Conservation (phyloP, 257 asterid genomes). For the Paraleonurus japonicus region DNA sequence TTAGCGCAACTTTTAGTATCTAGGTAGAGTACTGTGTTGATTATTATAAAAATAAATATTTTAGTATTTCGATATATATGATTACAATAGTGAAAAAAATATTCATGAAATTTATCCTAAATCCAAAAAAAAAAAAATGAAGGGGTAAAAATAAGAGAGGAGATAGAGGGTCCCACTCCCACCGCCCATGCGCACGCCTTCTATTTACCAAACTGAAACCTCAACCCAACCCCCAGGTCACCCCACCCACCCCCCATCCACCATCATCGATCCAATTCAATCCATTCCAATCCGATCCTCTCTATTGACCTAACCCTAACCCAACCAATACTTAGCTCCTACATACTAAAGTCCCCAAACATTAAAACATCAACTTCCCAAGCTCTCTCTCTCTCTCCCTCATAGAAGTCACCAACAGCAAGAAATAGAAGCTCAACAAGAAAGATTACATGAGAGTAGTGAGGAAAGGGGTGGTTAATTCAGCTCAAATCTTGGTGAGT, state of each 20-base stretch:
- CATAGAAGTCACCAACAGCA: conserved; percentile 28
- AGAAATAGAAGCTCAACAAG: conserved; percentile 20
- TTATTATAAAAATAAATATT: neutral
- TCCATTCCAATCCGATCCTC: neutral
- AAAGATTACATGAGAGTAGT: conserved; percentile 36
- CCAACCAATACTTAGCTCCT: conserved; percentile 37
- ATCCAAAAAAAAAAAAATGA: neutral
- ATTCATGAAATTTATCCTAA: neutral
- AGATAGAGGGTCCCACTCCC: conserved; percentile 35
- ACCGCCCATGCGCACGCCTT: conserved; percentile 55
- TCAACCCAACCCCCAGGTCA: neutral
- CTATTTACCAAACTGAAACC: conserved; percentile 29
- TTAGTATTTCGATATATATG: neutral
- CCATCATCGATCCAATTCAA: neutral
- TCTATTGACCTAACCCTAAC: conserved; percentile 61
- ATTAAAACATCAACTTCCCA: conserved; percentile 31
- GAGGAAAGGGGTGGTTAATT: conserved; percentile 29
- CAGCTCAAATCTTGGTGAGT: conserved; percentile 45
- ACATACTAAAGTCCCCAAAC: conserved; percentile 33
- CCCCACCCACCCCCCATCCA: neutral
- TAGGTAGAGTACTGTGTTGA: neutral
- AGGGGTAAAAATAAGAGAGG: neutral
- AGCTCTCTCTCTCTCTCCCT: neutral
- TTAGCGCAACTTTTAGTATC: conserved; percentile 12
- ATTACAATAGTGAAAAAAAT: too few species aligned